Conservation (phyloP, 164 flowering plant species). For the Sextonia rubra region DNA sequence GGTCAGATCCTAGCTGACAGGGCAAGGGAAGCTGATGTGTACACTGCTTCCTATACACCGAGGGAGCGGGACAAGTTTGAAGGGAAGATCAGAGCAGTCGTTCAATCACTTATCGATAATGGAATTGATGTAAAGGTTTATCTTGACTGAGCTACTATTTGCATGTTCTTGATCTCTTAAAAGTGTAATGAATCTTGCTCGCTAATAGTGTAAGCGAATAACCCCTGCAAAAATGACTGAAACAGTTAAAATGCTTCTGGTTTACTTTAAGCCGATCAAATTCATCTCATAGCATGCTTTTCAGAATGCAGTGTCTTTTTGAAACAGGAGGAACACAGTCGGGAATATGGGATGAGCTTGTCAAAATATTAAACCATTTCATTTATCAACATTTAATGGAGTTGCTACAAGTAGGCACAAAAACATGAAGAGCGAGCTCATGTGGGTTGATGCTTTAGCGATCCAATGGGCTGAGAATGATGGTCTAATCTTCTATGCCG, state of each 20-base stretch:
- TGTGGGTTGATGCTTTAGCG: too few relatives aligned
- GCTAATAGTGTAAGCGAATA: background rate
- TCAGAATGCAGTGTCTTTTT: too few relatives aligned
- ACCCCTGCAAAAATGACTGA: background rate
- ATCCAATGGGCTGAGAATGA: too few relatives aligned
- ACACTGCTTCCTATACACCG: constrained; percentile 82
- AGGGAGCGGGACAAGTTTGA: constrained; percentile 93
- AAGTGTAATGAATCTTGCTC: background rate
- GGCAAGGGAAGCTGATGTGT: constrained; percentile 89
- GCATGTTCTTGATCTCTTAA: background rate
- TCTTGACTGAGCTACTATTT: constrained; percentile 44
- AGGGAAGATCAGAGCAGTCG: constrained; percentile 94
- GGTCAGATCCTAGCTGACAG: constrained; percentile 75
- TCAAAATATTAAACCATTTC: too few relatives aligned
- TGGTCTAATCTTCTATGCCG: too few relatives aligned
- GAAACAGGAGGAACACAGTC: too few relatives aligned
- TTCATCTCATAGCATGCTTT: background rate
- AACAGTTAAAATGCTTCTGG: background rate
- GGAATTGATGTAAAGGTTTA: constrained; percentile 86
- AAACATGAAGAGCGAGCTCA: too few relatives aligned
- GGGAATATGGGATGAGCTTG: too few relatives aligned
- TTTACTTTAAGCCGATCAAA: background rate
- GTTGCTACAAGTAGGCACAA: too few relatives aligned
- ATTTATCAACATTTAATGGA: too few relatives aligned
- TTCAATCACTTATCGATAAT: constrained; percentile 85